A percentile compares a stretch with the other conserved stretches of the same genome.
Conservation (phyloP, 225 moss, liverwort and hornwort species). For the Pleurozium schreberi region DNA sequence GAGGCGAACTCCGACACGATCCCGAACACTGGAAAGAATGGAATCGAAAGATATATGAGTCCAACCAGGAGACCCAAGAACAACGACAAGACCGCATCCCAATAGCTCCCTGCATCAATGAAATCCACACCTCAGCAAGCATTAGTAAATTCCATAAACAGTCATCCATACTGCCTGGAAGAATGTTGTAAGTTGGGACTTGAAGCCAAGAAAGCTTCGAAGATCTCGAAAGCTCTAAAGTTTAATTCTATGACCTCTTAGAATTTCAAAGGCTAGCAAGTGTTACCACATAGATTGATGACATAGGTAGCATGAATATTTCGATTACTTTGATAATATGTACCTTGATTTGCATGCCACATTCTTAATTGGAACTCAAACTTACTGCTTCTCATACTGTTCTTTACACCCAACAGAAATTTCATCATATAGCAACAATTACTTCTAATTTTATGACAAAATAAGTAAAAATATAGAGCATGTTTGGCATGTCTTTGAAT, state of each 20-base stretch:
- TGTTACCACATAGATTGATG: neutral
- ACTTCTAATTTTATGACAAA: neutral
- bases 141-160: neutral
- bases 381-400: neutral
- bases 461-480: neutral
- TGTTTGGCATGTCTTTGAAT: neutral
- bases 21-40: constrained; percentile 26
- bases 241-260: neutral
- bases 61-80: constrained; percentile 46
- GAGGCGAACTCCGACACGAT: constrained; percentile 30
- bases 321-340: neutral
- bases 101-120: constrained; percentile 29
- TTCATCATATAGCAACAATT: neutral
- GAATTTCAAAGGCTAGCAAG: neutral
- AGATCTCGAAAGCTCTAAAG: neutral
- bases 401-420: neutral
- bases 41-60: neutral
- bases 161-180: neutral
- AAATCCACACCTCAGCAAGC: neutral
- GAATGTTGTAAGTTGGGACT: neutral
- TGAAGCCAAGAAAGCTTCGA: neutral
- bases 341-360: neutral
- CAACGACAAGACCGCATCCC: constrained; percentile 36
- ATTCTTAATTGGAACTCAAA: neutral
- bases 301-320: neutral